Percentiles rank a stretch among this genome's conserved stretches.
Conservation (phyloP, 108 stramenopile genomes). For the Nitzschia putrida region DNA sequence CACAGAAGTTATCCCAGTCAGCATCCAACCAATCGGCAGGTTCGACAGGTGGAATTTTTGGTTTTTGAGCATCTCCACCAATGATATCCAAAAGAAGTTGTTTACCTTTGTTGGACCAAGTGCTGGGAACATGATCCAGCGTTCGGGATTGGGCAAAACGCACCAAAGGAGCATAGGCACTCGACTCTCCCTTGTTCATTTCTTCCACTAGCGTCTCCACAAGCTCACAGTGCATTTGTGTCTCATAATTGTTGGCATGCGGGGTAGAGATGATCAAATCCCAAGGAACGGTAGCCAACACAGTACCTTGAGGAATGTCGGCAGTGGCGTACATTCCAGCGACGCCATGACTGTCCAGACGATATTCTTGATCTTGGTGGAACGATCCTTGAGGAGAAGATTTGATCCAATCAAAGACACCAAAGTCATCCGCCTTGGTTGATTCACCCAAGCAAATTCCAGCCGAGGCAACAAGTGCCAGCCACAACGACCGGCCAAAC, state of each 20-base stretch:
- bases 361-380: slow-evolving; percentile 31
- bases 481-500: too few relatives aligned
- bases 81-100: slow-evolving; percentile 29
- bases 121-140: slow-evolving; percentile 25
- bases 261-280: slow-evolving; percentile 1
- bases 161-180: slow-evolving; percentile 60
- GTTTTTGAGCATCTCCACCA: neutral
- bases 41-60: slow-evolving; percentile 1
- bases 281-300: slow-evolving; percentile 37
- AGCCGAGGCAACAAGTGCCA: too few relatives aligned
- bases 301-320: slow-evolving; percentile 28
- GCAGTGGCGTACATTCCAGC: slow-evolving; percentile 41
- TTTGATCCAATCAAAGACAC: slow-evolving; percentile 28
- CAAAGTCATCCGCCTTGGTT: slow-evolving; percentile 1
- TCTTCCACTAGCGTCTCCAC: slow-evolving; percentile 15
- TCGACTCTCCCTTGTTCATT: slow-evolving; percentile 18
- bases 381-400: slow-evolving; percentile 11
- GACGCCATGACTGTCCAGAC: neutral
- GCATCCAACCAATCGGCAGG: slow-evolving; percentile 4
- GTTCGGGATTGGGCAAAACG: slow-evolving; percentile 49
- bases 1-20: slow-evolving; percentile 34
- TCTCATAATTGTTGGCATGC: neutral
- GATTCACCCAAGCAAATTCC: too few relatives aligned
- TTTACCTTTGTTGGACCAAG: slow-evolving; percentile 55
- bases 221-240: slow-evolving; percentile 22